These are phyloP conservation scores for Pythium dissotocum DNA, from an alignment of 352 stramenopile genomes.

Conservation along the genomic window DNA sequence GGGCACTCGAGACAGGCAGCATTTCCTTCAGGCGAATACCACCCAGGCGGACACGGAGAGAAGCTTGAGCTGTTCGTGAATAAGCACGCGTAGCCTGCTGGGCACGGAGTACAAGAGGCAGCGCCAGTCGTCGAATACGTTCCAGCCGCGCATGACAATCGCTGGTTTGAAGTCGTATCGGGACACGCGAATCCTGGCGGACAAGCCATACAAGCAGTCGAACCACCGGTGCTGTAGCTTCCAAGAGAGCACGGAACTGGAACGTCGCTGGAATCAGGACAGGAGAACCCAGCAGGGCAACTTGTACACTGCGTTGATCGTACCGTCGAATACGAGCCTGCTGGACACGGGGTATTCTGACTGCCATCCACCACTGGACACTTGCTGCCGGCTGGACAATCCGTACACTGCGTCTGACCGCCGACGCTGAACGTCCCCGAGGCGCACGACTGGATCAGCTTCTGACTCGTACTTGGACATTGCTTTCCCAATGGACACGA, in stretches of 20 bases:
- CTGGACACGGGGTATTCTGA: conserved; percentile 43
- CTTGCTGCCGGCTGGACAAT: conserved; percentile 49
- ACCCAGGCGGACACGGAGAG: conserved; percentile 56
- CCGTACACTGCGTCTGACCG: conserved; percentile 46
- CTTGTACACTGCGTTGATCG: conserved; percentile 51
- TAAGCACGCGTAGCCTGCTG: conserved; percentile 77
- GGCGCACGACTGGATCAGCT: conserved; percentile 41
- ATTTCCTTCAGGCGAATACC: conserved; percentile 63
- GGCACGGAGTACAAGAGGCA: conserved; percentile 63
- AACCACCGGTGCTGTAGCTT: conserved; percentile 57
- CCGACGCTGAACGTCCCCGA: conserved; percentile 66
- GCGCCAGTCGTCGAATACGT: conserved; percentile 56
- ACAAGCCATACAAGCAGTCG: conserved; percentile 59
- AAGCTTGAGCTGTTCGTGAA: conserved; percentile 63
- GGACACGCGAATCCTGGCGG: conserved; percentile 75
- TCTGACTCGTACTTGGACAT: conserved; percentile 48
- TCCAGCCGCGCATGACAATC: conserved; percentile 50
- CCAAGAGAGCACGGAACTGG: conserved; percentile 49
- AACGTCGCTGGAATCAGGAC: conserved; percentile 36
- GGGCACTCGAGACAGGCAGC: conserved; percentile 74
- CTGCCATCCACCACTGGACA: conserved; percentile 53
- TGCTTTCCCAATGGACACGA: conserved; percentile 58
- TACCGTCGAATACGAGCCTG: conserved; percentile 43
- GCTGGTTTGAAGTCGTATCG: conserved; percentile 46
- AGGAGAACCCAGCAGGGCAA: conserved; percentile 65